Conservation (phyloP, 1,284 basidiomycete genomes). For the Schizopora paradoxa region DNA sequence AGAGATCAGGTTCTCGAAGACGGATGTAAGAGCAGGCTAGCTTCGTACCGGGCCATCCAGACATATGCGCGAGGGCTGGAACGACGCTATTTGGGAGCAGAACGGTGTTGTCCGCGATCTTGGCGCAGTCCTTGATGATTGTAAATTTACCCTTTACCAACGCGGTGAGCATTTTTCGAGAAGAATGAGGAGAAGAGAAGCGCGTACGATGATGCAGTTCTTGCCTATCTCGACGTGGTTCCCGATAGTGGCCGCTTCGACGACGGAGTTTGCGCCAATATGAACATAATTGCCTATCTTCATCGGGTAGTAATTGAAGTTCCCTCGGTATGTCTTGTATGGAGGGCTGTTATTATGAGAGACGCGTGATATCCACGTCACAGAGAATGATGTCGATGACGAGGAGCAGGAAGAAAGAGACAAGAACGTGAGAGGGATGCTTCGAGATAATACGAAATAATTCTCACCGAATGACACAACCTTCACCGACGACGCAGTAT, state of each 20-base stretch:
- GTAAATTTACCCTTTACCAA: conserved; percentile 82
- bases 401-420: neutral
- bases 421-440: neutral
- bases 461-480: conserved; percentile 78
- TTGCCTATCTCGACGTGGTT: conserved; percentile 93
- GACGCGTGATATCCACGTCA: conserved; percentile 5
- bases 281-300: conserved; percentile 94
- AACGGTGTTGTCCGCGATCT: conserved; percentile 82
- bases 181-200: conserved; percentile 3
- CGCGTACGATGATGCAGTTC: conserved; percentile 86
- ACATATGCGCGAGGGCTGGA: conserved; percentile 81
- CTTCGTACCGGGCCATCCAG: conserved; percentile 79
- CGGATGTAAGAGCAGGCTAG: conserved; percentile 4
- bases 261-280: conserved; percentile 80
- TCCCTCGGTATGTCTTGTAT: conserved; percentile 85
- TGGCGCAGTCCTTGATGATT: conserved; percentile 94
- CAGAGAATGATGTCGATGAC: neutral
- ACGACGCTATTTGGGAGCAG: conserved; percentile 91
- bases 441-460: conserved; percentile 1
- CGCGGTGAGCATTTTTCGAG: neutral
- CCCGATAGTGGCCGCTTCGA: conserved; percentile 94
- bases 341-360: conserved; percentile 50
- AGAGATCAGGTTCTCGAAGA: neutral
- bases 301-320: conserved; percentile 98
- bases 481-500: conserved; percentile 89